Conservation (phyloP, 495 filamentous ascomycete genomes). For the Aeminium ludgeri region DNA sequence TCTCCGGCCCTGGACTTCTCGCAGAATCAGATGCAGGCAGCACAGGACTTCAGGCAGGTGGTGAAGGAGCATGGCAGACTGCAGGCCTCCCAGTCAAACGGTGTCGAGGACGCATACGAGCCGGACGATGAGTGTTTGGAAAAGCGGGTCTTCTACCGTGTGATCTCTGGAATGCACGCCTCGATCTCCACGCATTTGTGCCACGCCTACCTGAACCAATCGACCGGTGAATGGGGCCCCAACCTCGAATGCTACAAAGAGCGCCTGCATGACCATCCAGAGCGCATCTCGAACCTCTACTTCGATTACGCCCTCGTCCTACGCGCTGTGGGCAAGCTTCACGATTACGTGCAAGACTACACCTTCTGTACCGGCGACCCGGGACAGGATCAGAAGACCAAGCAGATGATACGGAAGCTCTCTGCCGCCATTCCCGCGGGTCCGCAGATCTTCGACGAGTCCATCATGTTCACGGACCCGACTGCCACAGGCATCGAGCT, state of each 20-base stretch:
- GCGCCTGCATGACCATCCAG: constrained; percentile 66
- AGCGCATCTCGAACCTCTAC: constrained; percentile 91
- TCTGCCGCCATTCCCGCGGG: constrained; percentile 46
- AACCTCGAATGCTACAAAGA: constrained; percentile 80
- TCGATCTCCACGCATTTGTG: constrained; percentile 92
- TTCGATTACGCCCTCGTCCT: constrained; percentile 94
- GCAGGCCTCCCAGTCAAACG: constrained; percentile 29
- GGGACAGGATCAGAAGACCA: constrained; percentile 59
- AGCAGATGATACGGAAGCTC: constrained; percentile 57
- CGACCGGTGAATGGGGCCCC: constrained; percentile 83
- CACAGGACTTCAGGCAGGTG: constrained; percentile 67
- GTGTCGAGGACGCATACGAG: constrained; percentile 32
- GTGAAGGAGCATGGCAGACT: constrained; percentile 57
- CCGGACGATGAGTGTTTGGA: constrained; percentile 85
- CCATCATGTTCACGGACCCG: constrained; percentile 75
- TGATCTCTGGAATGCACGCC: constrained; percentile 94
- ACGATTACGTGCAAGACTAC: constrained; percentile 63
- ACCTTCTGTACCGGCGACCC: constrained; percentile 84
- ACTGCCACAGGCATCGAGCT: constrained; percentile 40
- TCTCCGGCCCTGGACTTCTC: constrained; percentile 16
- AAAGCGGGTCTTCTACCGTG: constrained; percentile 90
- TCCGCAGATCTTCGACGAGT: constrained; percentile 81
- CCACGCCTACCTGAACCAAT: constrained; percentile 92
- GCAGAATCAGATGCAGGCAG: constrained; percentile 39
- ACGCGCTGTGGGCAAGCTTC: constrained; percentile 82